These are phyloP conservation scores for Ascochyta koolunga DNA, from an alignment of 2,329 filamentous ascomycete species.

Conservation along the genomic window DNA sequence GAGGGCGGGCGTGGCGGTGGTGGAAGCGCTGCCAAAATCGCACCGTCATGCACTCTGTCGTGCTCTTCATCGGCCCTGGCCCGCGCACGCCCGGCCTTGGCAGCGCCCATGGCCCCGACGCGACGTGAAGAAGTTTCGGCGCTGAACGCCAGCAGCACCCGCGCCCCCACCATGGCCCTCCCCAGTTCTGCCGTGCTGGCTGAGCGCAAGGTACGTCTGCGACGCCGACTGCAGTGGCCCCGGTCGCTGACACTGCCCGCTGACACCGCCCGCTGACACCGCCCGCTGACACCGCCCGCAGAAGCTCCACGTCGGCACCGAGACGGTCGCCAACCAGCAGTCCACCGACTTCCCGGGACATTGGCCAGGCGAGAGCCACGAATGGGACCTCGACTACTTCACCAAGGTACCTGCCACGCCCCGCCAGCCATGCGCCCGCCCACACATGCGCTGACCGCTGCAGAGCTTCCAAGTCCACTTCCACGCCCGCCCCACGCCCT, in stretches of 20 bases:
- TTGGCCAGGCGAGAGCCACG: conserved; percentile 84
- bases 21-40: conserved; percentile 32
- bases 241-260: too few species aligned
- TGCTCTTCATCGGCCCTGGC: conserved; percentile 39
- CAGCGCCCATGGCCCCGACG: conserved; percentile 9
- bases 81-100: conserved; percentile 31
- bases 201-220: conserved; percentile 62
- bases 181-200: conserved; percentile 61
- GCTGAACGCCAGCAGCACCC: background rate
- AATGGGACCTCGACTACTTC: conserved; percentile 79
- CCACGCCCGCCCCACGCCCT: conserved; percentile 74
- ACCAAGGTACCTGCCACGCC: conserved; percentile 53
- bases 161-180: conserved; percentile 50
- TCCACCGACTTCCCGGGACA: conserved; percentile 93
- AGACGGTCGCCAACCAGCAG: conserved; percentile 87
- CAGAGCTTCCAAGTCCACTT: conserved; percentile 76
- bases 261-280: conserved; percentile 59
- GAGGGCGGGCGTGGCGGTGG: conserved; percentile 41
- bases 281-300: conserved; percentile 48
- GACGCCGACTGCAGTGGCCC: conserved; percentile 12
- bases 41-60: conserved; percentile 29
- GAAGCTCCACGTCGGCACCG: conserved; percentile 85
- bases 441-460: background rate
- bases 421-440: background rate
- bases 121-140: conserved; percentile 8